These are phyloP conservation scores for Leccinum fibrillosum DNA, from an alignment of 768 basidiomycete species.

Conservation along the genomic window DNA sequence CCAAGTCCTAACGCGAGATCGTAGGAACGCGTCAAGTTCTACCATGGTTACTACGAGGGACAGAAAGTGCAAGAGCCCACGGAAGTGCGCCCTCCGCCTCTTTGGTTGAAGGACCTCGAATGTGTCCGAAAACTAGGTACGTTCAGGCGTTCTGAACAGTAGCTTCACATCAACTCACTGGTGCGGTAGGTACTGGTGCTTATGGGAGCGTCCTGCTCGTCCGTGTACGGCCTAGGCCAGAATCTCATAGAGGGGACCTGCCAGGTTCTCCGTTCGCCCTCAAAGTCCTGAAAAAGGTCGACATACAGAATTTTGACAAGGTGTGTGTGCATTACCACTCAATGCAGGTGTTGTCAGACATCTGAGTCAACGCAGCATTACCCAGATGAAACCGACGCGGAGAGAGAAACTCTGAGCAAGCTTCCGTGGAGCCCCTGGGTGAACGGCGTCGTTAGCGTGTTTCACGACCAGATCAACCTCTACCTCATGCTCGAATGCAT, in stretches of 20 bases:
- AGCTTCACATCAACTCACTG: conserved; percentile 1
- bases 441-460: conserved; percentile 41
- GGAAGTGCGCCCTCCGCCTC: conserved; percentile 36
- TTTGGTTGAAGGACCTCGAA: conserved; percentile 40
- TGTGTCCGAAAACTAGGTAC: conserved; percentile 41
- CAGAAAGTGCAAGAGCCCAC: conserved; percentile 23
- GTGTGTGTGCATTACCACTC: conserved; percentile 13
- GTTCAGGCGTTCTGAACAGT: not conserved
- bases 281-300: conserved; percentile 40
- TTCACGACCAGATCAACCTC: conserved; percentile 45
- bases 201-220: conserved; percentile 44
- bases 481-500: conserved; percentile 53
- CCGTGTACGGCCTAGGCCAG: conserved; percentile 28
- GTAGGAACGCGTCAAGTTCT: conserved; percentile 17
- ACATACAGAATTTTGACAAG: conserved; percentile 31
- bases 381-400: conserved; percentile 35
- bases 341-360: not conserved
- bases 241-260: conserved; percentile 31
- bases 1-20: not conserved
- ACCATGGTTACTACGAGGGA: conserved; percentile 11
- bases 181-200: conserved; percentile 37
- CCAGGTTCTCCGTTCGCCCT: conserved; percentile 43
- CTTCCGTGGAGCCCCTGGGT: conserved; percentile 57
- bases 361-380: conserved; percentile 16
- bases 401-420: conserved; percentile 38